These are phyloP conservation scores for Penicillium psychrosexuale DNA, from an alignment of 2,329 filamentous ascomycete species.

Conservation along the genomic window DNA sequence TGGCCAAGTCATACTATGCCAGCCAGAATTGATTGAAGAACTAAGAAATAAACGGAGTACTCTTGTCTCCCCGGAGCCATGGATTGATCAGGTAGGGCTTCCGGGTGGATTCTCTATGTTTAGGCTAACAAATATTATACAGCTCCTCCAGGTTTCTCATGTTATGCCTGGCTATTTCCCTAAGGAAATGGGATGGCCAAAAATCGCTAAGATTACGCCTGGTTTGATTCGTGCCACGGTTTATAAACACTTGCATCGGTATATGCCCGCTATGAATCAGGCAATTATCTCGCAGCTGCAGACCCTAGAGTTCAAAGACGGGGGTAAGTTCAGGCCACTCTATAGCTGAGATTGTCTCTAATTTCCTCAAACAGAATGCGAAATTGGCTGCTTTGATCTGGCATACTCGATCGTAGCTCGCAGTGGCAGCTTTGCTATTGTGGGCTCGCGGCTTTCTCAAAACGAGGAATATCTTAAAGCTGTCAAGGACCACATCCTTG, in stretches of 20 bases:
- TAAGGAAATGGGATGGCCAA: constrained; percentile 18
- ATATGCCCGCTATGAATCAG: constrained; percentile 18
- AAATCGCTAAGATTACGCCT: constrained; percentile 23
- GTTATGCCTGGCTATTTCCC: constrained; percentile 36
- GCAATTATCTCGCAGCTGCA: constrained; percentile 17
- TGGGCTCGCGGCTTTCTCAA: constrained; percentile 17
- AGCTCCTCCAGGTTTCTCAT: constrained; percentile 32
- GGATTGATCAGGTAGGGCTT: constrained; percentile 21
- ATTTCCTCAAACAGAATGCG: constrained; percentile 10
- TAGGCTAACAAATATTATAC: not conserved
- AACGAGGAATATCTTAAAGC: constrained; percentile 22
- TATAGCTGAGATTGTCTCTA: not conserved
- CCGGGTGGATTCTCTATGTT: not conserved
- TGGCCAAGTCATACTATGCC: constrained; percentile 20
- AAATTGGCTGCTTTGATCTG: constrained; percentile 18
- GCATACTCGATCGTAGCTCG: constrained; percentile 24
- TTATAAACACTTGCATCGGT: constrained; percentile 18
- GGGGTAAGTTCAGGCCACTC: constrained; percentile 4
- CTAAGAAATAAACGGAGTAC: constrained; percentile 14
- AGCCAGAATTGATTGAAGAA: constrained; percentile 20
- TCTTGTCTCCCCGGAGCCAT: constrained; percentile 20
- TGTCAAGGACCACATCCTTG: constrained; percentile 23
- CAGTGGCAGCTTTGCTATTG: constrained; percentile 21
- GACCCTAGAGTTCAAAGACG: constrained; percentile 4
- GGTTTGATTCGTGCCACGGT: constrained; percentile 22